phyloP scores from a whole-genome alignment of 2,329 filamentous ascomycete species.

The Colletotrichum sp. region DNA sequence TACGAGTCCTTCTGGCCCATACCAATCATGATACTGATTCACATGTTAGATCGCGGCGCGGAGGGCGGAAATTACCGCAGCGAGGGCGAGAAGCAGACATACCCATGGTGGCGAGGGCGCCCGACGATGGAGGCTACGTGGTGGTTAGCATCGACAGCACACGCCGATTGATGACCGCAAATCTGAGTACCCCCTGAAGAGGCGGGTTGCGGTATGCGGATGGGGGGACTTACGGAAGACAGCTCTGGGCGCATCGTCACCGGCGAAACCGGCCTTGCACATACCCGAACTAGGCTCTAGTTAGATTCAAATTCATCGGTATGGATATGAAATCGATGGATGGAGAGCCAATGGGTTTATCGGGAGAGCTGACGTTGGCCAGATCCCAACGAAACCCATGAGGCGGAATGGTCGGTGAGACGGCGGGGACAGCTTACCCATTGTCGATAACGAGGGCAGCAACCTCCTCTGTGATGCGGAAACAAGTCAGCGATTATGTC shows the following conservation, averaged over 20 bases:
- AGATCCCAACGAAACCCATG: background rate
- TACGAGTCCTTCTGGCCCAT: constrained; percentile 99
- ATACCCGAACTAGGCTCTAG: constrained; percentile 86
- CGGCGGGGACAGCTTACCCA: constrained; percentile 80
- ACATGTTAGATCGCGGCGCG: constrained; percentile 32
- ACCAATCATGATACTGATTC: constrained; percentile 97
- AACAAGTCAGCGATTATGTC: constrained; percentile 44
- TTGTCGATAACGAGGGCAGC: constrained; percentile 99
- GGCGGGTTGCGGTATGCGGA: constrained; percentile 21
- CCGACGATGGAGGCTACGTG: constrained; percentile 94
- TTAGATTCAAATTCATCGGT: constrained; percentile 36
- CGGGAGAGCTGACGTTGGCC: background rate
- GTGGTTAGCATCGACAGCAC: constrained; percentile 36
- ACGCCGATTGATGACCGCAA: background rate
- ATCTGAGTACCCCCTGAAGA: background rate
- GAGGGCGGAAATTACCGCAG: background rate
- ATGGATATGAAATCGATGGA: constrained; percentile 4
- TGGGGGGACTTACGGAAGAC: constrained; percentile 92
- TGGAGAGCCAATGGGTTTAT: constrained; percentile 15
- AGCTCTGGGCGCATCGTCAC: constrained; percentile 99
- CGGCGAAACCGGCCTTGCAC: constrained; percentile 99
- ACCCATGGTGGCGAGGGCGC: constrained; percentile 99
- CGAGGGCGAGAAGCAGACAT: constrained; percentile 50
- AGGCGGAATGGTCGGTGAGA: constrained; percentile 37
- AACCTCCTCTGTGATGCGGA: constrained; percentile 85